Evolutionary conservation across 2,329 filamentous ascomycete genomes (phyloP), one percentile per base, ranked within the genome.

Genomic region (Cucurbitaria berberidis): DNA sequence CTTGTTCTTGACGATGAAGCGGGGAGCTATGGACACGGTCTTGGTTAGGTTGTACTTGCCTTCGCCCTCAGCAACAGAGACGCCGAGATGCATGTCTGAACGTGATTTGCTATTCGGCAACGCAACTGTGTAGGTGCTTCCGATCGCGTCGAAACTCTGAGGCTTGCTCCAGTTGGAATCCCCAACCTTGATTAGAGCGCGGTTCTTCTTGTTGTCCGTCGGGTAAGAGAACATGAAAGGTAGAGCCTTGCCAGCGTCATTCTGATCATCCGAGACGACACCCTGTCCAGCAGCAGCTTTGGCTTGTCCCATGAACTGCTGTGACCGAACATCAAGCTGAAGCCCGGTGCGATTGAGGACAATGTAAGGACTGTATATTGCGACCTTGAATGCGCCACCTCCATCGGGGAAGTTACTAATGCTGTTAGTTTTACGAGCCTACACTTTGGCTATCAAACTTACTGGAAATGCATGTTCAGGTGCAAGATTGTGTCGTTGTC

Each of bases 31-130:
- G 0, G 93, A 97, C 22, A 99, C 90, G 11, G 97, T 89, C 78
- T 96, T 98, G 16, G 91, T 96, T 80, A 99, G 82, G 75, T 96
- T 98, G 80, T 98, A 99, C 76, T 99, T 99, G 67, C 95, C 95
- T 68, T 96, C 89, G 10, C 95, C 95, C 52, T 96, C 89, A 52
- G 90, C 86, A 26, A 99, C 88, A 1, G 89, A 93, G 43, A 99
- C 86, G 41, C 95, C 95, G 6, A 96, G 83, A 67, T 98, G 92
- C 67, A 98, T 93, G 74, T 99, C 95, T 2, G 88, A 88, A 57
- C 84, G 81, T 38, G 85, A 87, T 36, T 83, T 84, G 1, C 84
- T 77, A 0, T 92, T 91, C 44, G 89, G 89, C 29, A 99, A 81
- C 29, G 95, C 85, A 30, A 96, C 90, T 64, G 97, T 93, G 15